Evolutionary conservation across 441 rosid genomes (phyloP).

Genomic region (Erysimum cheiri): DNA sequence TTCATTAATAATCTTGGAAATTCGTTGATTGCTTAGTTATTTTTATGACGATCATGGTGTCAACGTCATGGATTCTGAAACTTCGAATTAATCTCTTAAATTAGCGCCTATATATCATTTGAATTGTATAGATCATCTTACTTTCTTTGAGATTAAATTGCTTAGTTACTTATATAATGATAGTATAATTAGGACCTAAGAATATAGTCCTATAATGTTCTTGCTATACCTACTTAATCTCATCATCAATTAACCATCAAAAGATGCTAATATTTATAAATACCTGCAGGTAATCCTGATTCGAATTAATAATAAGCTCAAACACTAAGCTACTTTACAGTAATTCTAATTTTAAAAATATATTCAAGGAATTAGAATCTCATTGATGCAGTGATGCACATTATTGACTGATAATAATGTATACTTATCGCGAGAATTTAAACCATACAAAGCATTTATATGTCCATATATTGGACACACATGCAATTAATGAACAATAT

Average conservation of each 20-base stretch:
- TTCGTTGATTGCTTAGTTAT: constrained; percentile 6
- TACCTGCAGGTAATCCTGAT: not conserved
- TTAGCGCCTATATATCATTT: constrained; percentile 9
- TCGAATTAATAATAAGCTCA: not conserved
- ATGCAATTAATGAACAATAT: constrained; percentile 27
- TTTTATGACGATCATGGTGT: constrained; percentile 12
- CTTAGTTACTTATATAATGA: constrained; percentile 5
- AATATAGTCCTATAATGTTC: constrained; percentile 8
- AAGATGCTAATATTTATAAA: constrained; percentile 23
- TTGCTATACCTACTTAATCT: constrained; percentile 8
- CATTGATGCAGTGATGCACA: not conserved
- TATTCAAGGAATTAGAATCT: constrained; percentile 21
- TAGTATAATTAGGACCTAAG: not conserved
- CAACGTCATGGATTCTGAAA: constrained; percentile 2
- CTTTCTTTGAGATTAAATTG: not conserved
- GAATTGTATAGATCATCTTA: constrained; percentile 11
- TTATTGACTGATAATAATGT: constrained; percentile 32
- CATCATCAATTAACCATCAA: constrained; percentile 10
- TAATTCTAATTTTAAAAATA: not conserved
- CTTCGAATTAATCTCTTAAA: constrained; percentile 5
- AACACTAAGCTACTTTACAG: not conserved
- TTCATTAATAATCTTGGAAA: not conserved
- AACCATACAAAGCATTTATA: constrained; percentile 37
- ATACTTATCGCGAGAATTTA: constrained; percentile 19
- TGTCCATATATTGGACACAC: constrained; percentile 38